Base-by-base conservation (phyloP, 2,329 filamentous ascomycete genomes). In the Arthrobotrys megalospora region DNA sequence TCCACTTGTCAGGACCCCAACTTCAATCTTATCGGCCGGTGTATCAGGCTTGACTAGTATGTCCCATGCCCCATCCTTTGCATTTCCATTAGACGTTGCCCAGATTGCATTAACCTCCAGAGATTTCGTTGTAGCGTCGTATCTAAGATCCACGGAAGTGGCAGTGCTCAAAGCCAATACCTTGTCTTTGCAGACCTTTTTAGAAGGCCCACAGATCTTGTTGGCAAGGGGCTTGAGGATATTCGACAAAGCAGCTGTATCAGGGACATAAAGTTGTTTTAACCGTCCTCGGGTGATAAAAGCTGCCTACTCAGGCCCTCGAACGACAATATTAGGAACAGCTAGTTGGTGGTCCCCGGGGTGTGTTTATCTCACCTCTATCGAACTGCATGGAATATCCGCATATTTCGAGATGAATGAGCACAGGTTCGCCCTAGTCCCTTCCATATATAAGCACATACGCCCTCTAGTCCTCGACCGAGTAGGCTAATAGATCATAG, bases 91-190 rank as follows among this genome's bases (percentile, higher is more conserved):
- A n/a, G 79, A 67, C 6, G 73, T 52, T 2, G 47, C 65, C 78
- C 80, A 81, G 34, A 80, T 76, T 6, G 65, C 64, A 16, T 67
- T 79, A 11, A 72, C 55, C 38, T 80, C 80, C 10, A 82, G 52
- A 16, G 58, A 79, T 32, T 81, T 58, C n/a, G 79, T 80, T n/a
- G 72, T 70, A 24, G 64, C 76, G 65, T 82, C 73, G 32, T 80
- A 81, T 38, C 80, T 80, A 11, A 81, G 19, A 65, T 81, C 81
- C 2, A 82, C 36, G 14, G 80, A 81, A 10, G 81, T 77, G 28
- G 80, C 81, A 38, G 63, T 77, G 3, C 58, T 58, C 7, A 81
- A 48, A 10, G 14, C 55, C 34, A 75, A 21, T 8, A 79, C 50
- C 16, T 70, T 73, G 4, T 79, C 65, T 48, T 65, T 69, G 58